Evolutionary conservation across 805 yeast species (phyloP).

Genomic region (Candida broadrunensis): DNA sequence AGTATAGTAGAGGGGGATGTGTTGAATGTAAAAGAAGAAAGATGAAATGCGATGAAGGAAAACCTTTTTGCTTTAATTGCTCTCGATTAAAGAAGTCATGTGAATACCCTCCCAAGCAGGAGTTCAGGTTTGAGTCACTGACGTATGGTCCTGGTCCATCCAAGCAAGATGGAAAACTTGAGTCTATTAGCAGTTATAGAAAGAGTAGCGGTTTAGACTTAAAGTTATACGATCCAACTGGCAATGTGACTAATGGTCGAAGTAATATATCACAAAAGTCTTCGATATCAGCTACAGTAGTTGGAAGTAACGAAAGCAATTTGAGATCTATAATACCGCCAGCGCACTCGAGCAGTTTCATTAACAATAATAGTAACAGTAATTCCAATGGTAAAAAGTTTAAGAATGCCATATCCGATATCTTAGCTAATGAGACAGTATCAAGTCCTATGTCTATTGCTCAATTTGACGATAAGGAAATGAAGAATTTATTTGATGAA

Average conservation of each 20-base stretch:
- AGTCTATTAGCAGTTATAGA: too few relatives aligned
- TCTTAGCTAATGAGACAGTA: slow-evolving; percentile 1
- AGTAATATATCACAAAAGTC: not conserved
- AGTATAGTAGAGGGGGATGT: slow-evolving; percentile 40
- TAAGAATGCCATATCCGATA: slow-evolving; percentile 13
- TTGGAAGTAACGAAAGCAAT: not conserved
- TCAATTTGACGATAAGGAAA: slow-evolving; percentile 5
- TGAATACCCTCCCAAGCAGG: slow-evolving; percentile 17
- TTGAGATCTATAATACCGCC: not conserved
- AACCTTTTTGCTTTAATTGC: slow-evolving; percentile 37
- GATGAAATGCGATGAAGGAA: slow-evolving; percentile 41
- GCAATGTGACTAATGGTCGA: not conserved
- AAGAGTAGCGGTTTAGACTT: not conserved
- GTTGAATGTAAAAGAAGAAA: slow-evolving; percentile 43
- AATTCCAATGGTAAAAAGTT: slow-evolving; percentile 1
- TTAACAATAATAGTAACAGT: not conserved
- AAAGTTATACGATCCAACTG: not conserved
- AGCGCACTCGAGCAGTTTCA: not conserved
- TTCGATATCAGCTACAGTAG: not conserved
- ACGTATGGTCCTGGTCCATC: not conserved
- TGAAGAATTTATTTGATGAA: slow-evolving; percentile 27
- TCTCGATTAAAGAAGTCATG: slow-evolving; percentile 31
- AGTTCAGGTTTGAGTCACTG: slow-evolving; percentile 8
- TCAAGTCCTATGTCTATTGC: not conserved
- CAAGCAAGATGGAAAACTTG: too few relatives aligned